Base-by-base conservation (phyloP, 192 early-diverging fungal species). In the Borealophlyctis nickersoniae region DNA sequence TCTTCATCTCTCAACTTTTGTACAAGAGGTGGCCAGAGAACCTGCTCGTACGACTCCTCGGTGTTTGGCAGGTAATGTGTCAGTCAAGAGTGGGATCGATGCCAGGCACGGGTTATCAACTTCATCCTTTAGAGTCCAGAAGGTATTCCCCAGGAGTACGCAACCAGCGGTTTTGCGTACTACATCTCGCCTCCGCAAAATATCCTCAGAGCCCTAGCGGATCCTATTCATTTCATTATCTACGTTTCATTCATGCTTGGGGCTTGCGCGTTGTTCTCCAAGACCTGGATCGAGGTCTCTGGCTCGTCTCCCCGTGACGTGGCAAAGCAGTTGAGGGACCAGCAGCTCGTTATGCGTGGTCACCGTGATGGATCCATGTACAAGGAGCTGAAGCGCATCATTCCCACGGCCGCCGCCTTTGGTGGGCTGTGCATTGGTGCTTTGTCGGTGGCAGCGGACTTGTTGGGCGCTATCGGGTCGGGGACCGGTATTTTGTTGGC, bases 301-400 rank as follows among this genome's bases (percentile, higher is more conserved):
- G 96, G 95, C 48, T 96, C 97, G 33, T 95, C 93, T 23, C 94
- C 97, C 13, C 86, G 96, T 27, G 97, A 99, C 65, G 97, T 99
- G 52, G 96, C 97, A 29, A 88, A 87, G 58, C 93, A 99, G 86
- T 86, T 99, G 72, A 96, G 95, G 78, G 93, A 96, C 62, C 97
- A 99, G 79, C 88, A 91, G 73, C 88, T 95, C 65, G 93, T 94
- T 23, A 89, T 99, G 78, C 88, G 91, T 26, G 93, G 94, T 31
- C 87, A 95, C 74, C 89, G 95, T 71, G 95, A 96, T 63, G 87
- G 81, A 19, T 92, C 92, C 58, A 91, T 96, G 91, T 99, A 99
- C 87, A 99, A 98, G 89, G 96, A 98, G 84, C 85, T 99, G 70
- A 99, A 99, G 88, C 87, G 92, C 62, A 87, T 97, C 55, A 99